Conservation (phyloP, 1,284 basidiomycete genomes). For the Microbotryum intermedium region DNA sequence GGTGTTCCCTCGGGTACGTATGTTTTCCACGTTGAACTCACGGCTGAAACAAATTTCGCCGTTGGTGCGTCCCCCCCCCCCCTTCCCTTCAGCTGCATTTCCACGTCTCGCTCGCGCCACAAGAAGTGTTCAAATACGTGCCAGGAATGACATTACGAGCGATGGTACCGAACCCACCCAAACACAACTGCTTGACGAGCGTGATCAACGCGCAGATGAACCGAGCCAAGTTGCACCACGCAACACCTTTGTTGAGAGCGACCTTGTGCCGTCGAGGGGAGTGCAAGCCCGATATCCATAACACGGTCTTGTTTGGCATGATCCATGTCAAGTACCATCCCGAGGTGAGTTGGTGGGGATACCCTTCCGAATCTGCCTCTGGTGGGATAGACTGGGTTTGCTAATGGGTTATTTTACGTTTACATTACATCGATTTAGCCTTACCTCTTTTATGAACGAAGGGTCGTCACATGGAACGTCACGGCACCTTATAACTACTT, state of each 20-base stretch:
- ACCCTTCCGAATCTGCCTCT: not conserved
- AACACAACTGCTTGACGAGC: slow-evolving; percentile 24
- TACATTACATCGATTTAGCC: not conserved
- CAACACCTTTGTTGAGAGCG: slow-evolving; percentile 20
- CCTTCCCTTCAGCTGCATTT: slow-evolving; percentile 13
- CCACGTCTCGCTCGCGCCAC: slow-evolving; percentile 25
- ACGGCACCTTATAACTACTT: slow-evolving; percentile 22
- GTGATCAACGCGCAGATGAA: slow-evolving; percentile 22
- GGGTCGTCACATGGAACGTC: slow-evolving; percentile 25
- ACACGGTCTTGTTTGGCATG: slow-evolving; percentile 25
- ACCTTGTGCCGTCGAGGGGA: slow-evolving; percentile 24
- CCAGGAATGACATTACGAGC: slow-evolving; percentile 18
- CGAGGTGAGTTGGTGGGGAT: not conserved
- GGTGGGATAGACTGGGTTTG: not conserved
- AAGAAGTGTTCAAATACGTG: slow-evolving; percentile 22
- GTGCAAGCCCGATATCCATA: slow-evolving; percentile 21
- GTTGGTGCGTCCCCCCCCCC: not conserved
- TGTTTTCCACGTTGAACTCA: not conserved
- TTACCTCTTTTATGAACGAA: slow-evolving; percentile 23
- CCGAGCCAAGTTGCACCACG: slow-evolving; percentile 23
- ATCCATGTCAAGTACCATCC: slow-evolving; percentile 26
- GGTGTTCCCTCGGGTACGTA: not conserved
- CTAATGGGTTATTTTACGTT: not conserved
- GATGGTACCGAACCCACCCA: slow-evolving; percentile 11
- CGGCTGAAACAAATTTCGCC: not conserved